Conservation (phyloP, 352 stramenopile genomes). For the Peronosclerospora sorghi region DNA sequence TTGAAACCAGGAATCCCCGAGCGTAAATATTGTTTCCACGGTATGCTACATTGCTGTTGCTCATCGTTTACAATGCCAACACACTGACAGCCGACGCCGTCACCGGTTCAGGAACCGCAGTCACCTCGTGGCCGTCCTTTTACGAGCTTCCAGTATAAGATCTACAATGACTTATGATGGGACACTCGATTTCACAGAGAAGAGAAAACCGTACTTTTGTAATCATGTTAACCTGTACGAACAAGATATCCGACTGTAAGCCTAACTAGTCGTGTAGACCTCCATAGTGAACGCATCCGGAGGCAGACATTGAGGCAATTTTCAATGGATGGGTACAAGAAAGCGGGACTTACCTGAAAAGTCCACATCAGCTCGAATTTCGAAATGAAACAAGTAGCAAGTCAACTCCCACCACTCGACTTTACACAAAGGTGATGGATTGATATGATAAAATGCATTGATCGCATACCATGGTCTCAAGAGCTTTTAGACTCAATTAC, state of each 20-base stretch:
- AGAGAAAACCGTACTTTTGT: conserved; percentile 75
- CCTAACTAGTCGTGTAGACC: conserved; percentile 24
- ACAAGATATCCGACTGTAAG: no score
- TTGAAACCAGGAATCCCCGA: conserved; percentile 1
- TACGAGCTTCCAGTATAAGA: conserved; percentile 5
- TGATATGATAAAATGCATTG: conserved; percentile 3
- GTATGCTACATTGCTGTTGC: conserved; percentile 2
- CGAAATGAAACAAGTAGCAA: neutral
- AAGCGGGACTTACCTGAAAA: conserved; percentile 42
- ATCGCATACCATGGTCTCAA: neutral
- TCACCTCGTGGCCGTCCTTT: conserved; percentile 21
- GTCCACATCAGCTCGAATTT: conserved; percentile 6
- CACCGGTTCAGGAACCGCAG: conserved; percentile 4
- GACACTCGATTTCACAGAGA: conserved; percentile 74
- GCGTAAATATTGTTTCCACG: conserved; percentile 15
- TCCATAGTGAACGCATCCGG: conserved; percentile 79
- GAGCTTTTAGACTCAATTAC: conserved; percentile 14
- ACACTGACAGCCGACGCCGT: conserved; percentile 11
- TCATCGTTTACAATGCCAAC: neutral
- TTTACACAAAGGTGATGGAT: neutral
- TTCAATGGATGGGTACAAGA: conserved; percentile 72
- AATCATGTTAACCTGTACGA: conserved; percentile 57
- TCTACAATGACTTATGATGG: conserved; percentile 61
- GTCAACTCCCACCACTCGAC: no score
- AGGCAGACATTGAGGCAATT: conserved; percentile 56